Conservation (phyloP, 371 early-diverging fungal genomes). For the Cokeromyces recurvatus region DNA sequence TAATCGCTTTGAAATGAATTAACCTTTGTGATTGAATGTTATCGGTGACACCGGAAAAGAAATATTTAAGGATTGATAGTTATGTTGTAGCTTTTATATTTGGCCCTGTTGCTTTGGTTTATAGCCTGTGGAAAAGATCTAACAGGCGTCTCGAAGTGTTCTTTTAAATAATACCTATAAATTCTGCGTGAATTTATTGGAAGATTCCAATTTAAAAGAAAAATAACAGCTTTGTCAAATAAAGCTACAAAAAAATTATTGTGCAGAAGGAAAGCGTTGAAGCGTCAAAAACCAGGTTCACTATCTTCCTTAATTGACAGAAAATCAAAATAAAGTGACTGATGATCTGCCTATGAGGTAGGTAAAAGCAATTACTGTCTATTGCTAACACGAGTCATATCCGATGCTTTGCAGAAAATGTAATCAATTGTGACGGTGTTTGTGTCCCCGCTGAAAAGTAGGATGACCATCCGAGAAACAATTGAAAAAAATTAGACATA, state of each 20-base stretch:
- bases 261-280: not conserved
- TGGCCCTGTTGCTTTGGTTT: no score
- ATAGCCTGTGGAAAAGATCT: no score
- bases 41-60: no score
- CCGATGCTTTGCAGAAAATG: not conserved
- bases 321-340: not conserved
- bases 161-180: no score
- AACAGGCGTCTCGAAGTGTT: no score
- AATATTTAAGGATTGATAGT: no score
- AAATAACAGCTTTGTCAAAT: not conserved
- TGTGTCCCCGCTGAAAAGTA: not conserved
- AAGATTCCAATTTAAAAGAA: no score
- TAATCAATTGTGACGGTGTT: conserved; percentile 1
- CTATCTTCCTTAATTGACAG: not conserved
- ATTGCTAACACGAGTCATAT: not conserved
- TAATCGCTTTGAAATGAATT: no score
- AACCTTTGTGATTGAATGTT: no score
- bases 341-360: not conserved
- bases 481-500: not conserved
- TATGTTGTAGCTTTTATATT: no score
- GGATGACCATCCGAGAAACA: not conserved
- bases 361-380: not conserved
- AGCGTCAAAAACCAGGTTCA: conserved; percentile 1
- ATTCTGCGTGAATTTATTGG: no score
- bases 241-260: not conserved